phyloP scores from a whole-genome alignment of 352 stramenopile genomes.

The Phytophthora pistaciae region DNA sequence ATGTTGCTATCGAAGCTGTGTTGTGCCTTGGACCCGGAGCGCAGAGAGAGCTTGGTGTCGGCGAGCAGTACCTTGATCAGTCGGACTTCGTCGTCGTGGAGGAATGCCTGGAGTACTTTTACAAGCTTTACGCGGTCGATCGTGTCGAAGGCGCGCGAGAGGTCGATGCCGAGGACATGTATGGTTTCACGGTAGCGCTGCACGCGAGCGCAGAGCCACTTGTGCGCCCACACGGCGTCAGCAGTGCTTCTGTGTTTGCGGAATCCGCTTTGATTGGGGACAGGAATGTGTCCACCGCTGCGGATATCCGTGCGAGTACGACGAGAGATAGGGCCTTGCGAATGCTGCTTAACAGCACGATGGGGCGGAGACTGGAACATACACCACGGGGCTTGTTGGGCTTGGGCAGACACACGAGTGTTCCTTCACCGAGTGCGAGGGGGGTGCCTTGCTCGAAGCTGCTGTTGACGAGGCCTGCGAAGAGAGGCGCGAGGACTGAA shows the following conservation, averaged over 20 bases:
- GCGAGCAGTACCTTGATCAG: conserved; percentile 5
- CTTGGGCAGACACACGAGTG: conserved; percentile 1
- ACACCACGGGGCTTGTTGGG: conserved; percentile 3
- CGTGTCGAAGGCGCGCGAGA: conserved; percentile 10
- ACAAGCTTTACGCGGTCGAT: conserved; percentile 16
- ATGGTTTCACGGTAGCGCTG: not conserved
- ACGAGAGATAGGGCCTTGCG: conserved; percentile 4
- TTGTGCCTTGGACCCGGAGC: too few relatives aligned
- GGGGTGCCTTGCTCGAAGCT: conserved; percentile 3
- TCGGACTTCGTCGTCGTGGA: conserved; percentile 3
- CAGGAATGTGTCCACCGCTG: conserved; percentile 6
- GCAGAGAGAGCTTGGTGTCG: conserved; percentile 8
- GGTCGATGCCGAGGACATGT: conserved; percentile 14
- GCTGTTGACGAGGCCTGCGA: not conserved
- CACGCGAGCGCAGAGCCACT: not conserved
- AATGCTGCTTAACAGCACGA: not conserved
- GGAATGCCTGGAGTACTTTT: conserved; percentile 6
- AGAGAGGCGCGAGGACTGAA: not conserved
- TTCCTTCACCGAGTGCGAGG: conserved; percentile 2
- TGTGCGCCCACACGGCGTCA: conserved; percentile 8
- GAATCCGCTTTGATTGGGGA: not conserved
- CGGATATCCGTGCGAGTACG: conserved; percentile 1
- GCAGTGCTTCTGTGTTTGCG: conserved; percentile 1
- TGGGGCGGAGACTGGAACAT: conserved; percentile 7
- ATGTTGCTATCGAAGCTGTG: conserved; percentile 4